Evolutionary conservation across 1,284 basidiomycete genomes (phyloP).

Genomic region (Calocybe gambosa): DNA sequence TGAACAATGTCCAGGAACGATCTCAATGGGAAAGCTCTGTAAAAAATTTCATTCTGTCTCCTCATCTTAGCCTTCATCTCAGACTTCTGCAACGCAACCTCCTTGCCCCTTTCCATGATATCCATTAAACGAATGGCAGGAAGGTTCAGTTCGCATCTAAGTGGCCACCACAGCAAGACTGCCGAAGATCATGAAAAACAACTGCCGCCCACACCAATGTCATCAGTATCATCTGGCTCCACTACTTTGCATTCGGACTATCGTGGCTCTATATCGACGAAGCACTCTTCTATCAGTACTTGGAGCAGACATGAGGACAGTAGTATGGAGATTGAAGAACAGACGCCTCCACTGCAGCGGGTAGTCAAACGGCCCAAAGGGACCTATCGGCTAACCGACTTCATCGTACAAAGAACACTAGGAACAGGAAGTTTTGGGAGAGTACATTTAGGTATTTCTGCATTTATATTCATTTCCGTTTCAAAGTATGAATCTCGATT

Average conservation of each 20-base stretch:
- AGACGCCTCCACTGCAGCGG: constrained; percentile 14
- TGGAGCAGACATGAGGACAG: constrained; percentile 37
- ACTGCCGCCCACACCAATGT: constrained; percentile 23
- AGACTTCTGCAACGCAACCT: background rate
- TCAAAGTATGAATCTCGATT: constrained; percentile 4
- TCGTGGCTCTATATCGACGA: constrained; percentile 59
- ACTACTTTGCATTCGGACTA: constrained; percentile 29
- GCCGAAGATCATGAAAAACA: constrained; percentile 17
- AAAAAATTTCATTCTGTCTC: constrained; percentile 1
- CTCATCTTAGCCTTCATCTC: constrained; percentile 1
- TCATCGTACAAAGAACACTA: constrained; percentile 72
- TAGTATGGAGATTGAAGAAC: constrained; percentile 29
- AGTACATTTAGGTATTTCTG: constrained; percentile 77
- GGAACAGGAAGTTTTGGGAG: constrained; percentile 95
- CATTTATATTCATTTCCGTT: constrained; percentile 2
- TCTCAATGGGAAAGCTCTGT: background rate
- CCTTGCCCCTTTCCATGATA: constrained; percentile 16
- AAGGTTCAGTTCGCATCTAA: constrained; percentile 27
- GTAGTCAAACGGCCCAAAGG: constrained; percentile 47
- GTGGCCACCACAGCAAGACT: constrained; percentile 20
- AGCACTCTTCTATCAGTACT: constrained; percentile 51
- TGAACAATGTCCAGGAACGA: constrained; percentile 21
- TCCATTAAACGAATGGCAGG: constrained; percentile 35
- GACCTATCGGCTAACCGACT: constrained; percentile 64
- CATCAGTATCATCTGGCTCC: constrained; percentile 19